Percentiles rank a stretch among this genome's conserved stretches.
These are phyloP conservation scores for Haplographium delicatum DNA, from an alignment of 495 filamentous ascomycete genomes.

Conservation along the genomic window DNA sequence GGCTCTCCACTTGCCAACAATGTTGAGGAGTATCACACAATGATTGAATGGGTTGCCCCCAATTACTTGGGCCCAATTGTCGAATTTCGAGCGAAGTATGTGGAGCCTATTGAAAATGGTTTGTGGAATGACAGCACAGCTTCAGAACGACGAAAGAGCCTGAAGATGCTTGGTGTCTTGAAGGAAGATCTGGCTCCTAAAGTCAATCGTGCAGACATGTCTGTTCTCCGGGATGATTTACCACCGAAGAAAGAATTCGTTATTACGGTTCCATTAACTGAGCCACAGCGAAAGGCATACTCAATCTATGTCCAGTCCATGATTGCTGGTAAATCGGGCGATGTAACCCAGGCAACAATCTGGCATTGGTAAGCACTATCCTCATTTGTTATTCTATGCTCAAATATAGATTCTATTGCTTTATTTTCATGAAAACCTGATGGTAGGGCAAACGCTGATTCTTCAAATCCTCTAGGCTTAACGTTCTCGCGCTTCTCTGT, in stretches of 20 bases:
- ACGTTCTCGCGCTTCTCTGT: slow-evolving; percentile 58
- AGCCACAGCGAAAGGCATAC: slow-evolving; percentile 62
- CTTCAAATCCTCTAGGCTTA: slow-evolving; percentile 37
- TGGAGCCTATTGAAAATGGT: slow-evolving; percentile 67
- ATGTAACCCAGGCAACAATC: slow-evolving; percentile 30
- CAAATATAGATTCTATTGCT: not conserved
- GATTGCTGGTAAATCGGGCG: slow-evolving; percentile 23
- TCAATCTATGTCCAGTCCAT: slow-evolving; percentile 46
- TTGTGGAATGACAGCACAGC: slow-evolving; percentile 56
- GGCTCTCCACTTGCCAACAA: slow-evolving; percentile 84
- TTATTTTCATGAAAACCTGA: not conserved
- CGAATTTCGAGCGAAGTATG: slow-evolving; percentile 65
- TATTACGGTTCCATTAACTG: slow-evolving; percentile 63
- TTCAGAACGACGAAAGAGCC: slow-evolving; percentile 46
- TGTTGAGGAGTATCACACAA: slow-evolving; percentile 72
- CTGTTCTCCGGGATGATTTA: slow-evolving; percentile 57
- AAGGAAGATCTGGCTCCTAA: slow-evolving; percentile 71
- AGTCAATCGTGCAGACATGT: slow-evolving; percentile 67
- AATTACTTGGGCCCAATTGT: slow-evolving; percentile 55
- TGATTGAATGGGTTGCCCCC: slow-evolving; percentile 86
- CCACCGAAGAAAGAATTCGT: slow-evolving; percentile 77
- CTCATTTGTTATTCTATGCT: not conserved
- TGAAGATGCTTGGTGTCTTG: slow-evolving; percentile 65
- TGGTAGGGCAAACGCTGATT: no score
- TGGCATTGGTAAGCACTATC: slow-evolving; percentile 34